phyloP scores from a whole-genome alignment of 2,329 filamentous ascomycete species.

The Tolypocladium pustulatum region DNA sequence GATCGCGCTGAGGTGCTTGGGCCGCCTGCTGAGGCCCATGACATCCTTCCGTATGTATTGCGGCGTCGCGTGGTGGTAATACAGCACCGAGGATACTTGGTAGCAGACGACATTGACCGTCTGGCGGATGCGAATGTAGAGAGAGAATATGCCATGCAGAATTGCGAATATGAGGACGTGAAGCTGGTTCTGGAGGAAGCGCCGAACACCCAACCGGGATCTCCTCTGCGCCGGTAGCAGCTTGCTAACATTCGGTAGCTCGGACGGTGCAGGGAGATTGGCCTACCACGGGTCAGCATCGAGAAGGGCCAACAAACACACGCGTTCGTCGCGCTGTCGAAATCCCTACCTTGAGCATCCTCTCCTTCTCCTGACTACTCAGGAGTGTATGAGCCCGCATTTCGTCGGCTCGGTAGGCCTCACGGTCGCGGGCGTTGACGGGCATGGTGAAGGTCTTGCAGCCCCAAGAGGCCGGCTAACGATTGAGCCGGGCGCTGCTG shows the following conservation, averaged over 20 bases:
- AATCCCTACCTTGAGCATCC: conserved; percentile 22
- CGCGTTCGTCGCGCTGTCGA: background rate
- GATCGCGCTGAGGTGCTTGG: conserved; percentile 80
- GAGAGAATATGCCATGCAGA: conserved; percentile 72
- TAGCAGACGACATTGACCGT: conserved; percentile 70
- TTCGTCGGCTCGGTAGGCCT: conserved; percentile 30
- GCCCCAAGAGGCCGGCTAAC: conserved; percentile 16
- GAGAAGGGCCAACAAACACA: background rate
- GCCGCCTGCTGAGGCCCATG: conserved; percentile 59
- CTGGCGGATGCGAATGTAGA: conserved; percentile 76
- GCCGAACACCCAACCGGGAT: conserved; percentile 45
- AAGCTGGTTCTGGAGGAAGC: conserved; percentile 51
- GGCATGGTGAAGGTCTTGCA: conserved; percentile 19
- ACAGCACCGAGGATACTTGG: conserved; percentile 69
- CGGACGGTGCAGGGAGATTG: conserved; percentile 24
- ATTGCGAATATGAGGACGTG: conserved; percentile 57
- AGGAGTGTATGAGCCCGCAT: conserved; percentile 20
- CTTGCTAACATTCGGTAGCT: conserved; percentile 15
- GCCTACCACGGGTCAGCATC: conserved; percentile 17
- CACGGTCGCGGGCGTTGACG: conserved; percentile 24
- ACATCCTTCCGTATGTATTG: conserved; percentile 88
- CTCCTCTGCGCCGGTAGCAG: conserved; percentile 17
- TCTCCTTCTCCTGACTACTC: conserved; percentile 23
- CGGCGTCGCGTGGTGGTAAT: conserved; percentile 92
- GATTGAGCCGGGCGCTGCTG: background rate